phyloP scores from a whole-genome alignment of 116 monocot genomes.

The Dioscorea cayenensis region DNA sequence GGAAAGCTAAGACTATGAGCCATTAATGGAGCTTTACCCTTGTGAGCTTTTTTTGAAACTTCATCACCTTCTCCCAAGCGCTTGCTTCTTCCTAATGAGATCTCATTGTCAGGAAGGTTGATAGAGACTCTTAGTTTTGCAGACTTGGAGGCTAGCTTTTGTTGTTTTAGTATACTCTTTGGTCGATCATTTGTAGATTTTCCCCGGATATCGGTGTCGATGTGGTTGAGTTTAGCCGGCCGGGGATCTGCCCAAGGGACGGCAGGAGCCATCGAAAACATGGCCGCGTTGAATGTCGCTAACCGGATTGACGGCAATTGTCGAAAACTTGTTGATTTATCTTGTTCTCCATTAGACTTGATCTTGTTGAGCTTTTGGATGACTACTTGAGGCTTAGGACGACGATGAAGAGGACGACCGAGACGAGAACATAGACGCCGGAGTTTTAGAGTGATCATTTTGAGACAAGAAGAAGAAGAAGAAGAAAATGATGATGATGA shows the following conservation, averaged over 20 bases:
- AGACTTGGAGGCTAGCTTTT: slow-evolving; percentile 34
- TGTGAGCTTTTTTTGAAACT: slow-evolving; percentile 1
- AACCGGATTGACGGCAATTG: slow-evolving; percentile 27
- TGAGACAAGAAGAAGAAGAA: slow-evolving; percentile 4
- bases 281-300: slow-evolving; percentile 86
- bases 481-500: too few relatives aligned
- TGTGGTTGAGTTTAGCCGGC: neutral
- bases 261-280: slow-evolving; percentile 91
- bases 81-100: slow-evolving; percentile 41
- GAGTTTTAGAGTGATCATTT: slow-evolving; percentile 11
- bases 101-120: slow-evolving; percentile 85
- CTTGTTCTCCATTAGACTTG: neutral
- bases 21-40: slow-evolving; percentile 28
- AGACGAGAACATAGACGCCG: slow-evolving; percentile 21
- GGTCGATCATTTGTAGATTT: slow-evolving; percentile 42
- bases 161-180: slow-evolving; percentile 60
- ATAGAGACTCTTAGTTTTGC: slow-evolving; percentile 64
- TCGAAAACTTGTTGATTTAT: neutral
- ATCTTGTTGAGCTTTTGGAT: neutral
- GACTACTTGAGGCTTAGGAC: slow-evolving; percentile 1
- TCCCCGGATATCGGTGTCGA: slow-evolving; percentile 28
- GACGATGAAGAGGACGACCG: slow-evolving; percentile 1
- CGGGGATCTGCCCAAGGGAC: slow-evolving; percentile 6
- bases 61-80: neutral
- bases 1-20: neutral